Evolutionary conservation across 495 filamentous ascomycete genomes (phyloP).

Genomic region (Neurospora hispaniola): DNA sequence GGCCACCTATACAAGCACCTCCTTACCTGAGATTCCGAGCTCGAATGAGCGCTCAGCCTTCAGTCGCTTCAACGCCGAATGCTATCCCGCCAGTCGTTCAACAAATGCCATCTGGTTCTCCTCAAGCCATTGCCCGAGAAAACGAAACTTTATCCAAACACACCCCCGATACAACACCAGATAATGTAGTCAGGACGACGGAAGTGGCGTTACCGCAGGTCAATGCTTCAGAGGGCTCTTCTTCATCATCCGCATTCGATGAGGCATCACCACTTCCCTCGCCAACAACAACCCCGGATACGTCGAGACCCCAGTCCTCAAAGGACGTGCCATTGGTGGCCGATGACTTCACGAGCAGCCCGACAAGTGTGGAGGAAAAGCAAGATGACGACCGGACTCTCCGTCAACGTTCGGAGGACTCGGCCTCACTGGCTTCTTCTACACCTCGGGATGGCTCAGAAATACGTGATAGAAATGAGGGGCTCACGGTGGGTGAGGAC

Average conservation of each 20-base stretch:
- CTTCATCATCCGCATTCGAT: slow-evolving; percentile 32
- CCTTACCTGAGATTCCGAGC: slow-evolving; percentile 11
- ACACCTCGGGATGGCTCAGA: slow-evolving; percentile 15
- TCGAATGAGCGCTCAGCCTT: slow-evolving; percentile 8
- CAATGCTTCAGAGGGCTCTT: slow-evolving; percentile 32
- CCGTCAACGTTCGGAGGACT: slow-evolving; percentile 9
- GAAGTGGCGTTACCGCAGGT: slow-evolving; percentile 1
- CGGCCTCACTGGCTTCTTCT: slow-evolving; percentile 12
- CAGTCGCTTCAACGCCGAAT: background rate
- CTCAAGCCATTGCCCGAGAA: background rate
- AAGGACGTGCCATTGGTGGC: slow-evolving; percentile 17
- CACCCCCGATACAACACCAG: background rate
- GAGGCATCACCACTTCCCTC: slow-evolving; percentile 32
- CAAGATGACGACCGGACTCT: slow-evolving; percentile 19
- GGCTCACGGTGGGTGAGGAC: slow-evolving; percentile 14
- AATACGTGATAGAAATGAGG: background rate
- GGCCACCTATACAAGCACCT: background rate
- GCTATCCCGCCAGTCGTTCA: background rate
- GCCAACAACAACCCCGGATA: slow-evolving; percentile 34
- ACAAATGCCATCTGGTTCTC: background rate
- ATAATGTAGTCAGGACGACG: slow-evolving; percentile 2
- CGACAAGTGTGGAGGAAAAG: background rate
- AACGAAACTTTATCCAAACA: background rate
- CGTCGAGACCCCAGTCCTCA: slow-evolving; percentile 34
- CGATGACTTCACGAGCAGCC: slow-evolving; percentile 2